Base-by-base conservation (phyloP, 805 yeast genomes). In the Helenozyma baotianmanensis region DNA sequence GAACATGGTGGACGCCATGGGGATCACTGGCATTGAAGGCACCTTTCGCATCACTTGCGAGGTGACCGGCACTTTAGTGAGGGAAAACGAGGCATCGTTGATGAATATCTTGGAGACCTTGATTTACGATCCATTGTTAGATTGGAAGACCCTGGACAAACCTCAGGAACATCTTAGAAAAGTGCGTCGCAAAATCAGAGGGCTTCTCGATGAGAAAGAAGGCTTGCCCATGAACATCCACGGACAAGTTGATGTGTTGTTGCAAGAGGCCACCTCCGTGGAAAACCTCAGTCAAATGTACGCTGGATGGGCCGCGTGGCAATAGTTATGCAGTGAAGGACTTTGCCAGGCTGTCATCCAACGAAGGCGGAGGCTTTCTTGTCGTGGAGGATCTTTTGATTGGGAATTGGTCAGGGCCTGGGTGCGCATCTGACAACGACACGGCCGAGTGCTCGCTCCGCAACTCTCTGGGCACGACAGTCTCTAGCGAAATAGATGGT, bases 41-140 rank as follows among this genome's bases (percentile, higher is more conserved):
- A 71, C 86, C 0, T 92, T 88, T 56, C 70, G 96, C 41, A 78
- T 74, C 35, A 74, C 95, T 0, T 80, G 95, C 51, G 97, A 90
- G 51, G 87, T 88, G 0, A 82, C 96, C 0, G 72, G 85, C 48
- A 59, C 69, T 4, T 58, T 89, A 19, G 67, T 92, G 36, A 68
- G 97, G 39, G 74, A 67, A 13, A 81, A 90, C 51, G 96, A 90
- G 51, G 80, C 85, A 7, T 77, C 86, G 13, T 62, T 92, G 45
- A 82, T 89, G 84, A 90, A 89, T 50, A 82, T 87, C 27, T 70
- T 94, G 50, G 97, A 92, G 58, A 84, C 96, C 1, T 86, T 92
- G 53, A 66, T 92, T 40, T 86, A 92, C 54, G 98, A 92, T 57
- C 95, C 96, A 1, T 80, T 87, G 34, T 78, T 86, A 56, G 94